Base-by-base conservation (phyloP, 352 stramenopile genomes). In the Globisporangium orthogonon region DNA sequence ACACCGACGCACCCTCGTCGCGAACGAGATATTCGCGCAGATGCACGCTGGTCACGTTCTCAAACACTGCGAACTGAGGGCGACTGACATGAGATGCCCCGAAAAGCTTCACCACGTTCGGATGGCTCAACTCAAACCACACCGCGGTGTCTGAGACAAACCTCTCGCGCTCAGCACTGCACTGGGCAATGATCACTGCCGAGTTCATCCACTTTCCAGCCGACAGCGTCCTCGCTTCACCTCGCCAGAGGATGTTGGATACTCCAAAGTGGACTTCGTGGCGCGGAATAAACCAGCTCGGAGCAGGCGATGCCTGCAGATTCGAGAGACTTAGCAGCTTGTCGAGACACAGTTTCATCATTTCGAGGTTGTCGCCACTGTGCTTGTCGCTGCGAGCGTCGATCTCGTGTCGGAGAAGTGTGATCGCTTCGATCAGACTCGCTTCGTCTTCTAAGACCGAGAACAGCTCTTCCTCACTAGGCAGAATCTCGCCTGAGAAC, bases 31-130 rank as follows among this genome's bases (percentile, higher is more conserved):
- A 56, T 17, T 45, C 41, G 29, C 31, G 30, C 33, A 62, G 23
- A 14, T 50, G 49, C 31, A 50, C 56, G 45, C 55, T 31, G 4
- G 49, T n/a, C 7, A 29, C 48, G 17, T 44, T 33, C 33, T 62
- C 56, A 14, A 28, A 56, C 11, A 56, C 40, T 46, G 50, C 50
- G n/a, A 56, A 23, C 3, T 35, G 50, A 23, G 48, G 56, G 3
- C 37, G 49, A 4, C 49, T 41, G 18, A 56, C 50, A 9, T 62
- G 56, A 13, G 45, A 60, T 0, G 47, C 56, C 0, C 56, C 48
- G 49, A 62, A 62, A 40, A 62, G 56, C 56, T 62, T 56, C 48
- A 62, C 11, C n/a, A 62, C 56, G 50, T 62, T 48, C 87, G 56
- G 56, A 31, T 62, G 56, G 49, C 40, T 57, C 28, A 62, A 49